Conservation (phyloP, 1,284 basidiomycete genomes). For the Filobasidium uniguttulatum region DNA sequence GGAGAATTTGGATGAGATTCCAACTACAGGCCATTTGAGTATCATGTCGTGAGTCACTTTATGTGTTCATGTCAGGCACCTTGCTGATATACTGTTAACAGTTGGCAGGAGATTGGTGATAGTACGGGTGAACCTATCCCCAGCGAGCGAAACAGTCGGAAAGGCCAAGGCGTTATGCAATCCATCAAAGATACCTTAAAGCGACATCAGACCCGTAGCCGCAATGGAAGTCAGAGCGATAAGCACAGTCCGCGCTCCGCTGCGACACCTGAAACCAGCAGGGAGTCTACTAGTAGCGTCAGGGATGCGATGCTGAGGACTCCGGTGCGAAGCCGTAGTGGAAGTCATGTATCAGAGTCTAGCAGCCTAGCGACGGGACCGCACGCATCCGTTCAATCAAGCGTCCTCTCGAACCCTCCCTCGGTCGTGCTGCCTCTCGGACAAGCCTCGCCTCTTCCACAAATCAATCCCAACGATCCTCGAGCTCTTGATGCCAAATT, state of each 20-base stretch:
- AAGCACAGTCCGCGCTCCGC: background rate
- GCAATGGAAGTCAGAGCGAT: background rate
- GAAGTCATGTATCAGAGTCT: background rate
- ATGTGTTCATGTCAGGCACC: no score
- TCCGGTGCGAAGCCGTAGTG: background rate
- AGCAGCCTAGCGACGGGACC: background rate
- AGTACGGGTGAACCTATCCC: background rate
- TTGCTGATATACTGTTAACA: background rate
- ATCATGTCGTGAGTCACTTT: background rate
- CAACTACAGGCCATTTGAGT: background rate
- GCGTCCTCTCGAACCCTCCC: conserved; percentile 15
- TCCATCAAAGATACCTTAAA: background rate
- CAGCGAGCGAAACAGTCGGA: background rate
- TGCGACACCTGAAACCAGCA: background rate
- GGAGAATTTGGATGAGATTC: background rate
- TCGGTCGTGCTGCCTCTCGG: conserved; percentile 40
- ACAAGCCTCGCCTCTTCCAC: conserved; percentile 54
- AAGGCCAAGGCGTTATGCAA: background rate
- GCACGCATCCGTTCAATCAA: background rate
- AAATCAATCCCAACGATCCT: conserved; percentile 47
- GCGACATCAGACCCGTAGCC: no score
- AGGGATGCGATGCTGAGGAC: background rate
- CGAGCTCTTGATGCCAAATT: conserved; percentile 55
- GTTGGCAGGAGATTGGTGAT: conserved; percentile 1
- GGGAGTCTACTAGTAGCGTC: background rate